Base-by-base conservation (phyloP, 768 basidiomycete genomes). In the Sarcomyxa edulis region DNA sequence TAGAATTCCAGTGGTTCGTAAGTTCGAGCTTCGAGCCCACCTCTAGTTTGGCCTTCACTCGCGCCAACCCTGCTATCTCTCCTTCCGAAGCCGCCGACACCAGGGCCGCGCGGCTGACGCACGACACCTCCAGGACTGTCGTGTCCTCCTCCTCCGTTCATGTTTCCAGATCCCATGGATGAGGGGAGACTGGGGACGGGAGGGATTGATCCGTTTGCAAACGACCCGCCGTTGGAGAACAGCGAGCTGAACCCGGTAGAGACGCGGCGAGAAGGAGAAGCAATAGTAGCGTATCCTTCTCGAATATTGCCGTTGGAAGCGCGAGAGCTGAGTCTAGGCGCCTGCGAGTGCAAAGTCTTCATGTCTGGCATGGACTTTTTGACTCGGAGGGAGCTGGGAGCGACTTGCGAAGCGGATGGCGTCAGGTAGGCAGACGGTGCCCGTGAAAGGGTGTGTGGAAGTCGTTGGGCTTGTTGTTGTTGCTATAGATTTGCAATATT, bases 351-450 rank as follows among this genome's bases (percentile, higher is more conserved):
- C 47, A 91, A 62, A 11, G 84, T 84, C 65, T 89, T 89, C 79
- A 97, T 81, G 61, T 97, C 92, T 3, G 96, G 96, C 96, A 98
- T 98, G 16, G 92, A 95, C 65, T 96, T 96, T 72, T 98, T 98
- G 60, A 84, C 80, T 28, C 94, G 82, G 39, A 97, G 74, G 28
- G 78, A 68, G 32, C 66, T 71, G 48, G 61, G 68, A 48, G 66
- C 65, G 42, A 61, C 64, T 40, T 64, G 70, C 51, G 58, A 56
- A 39, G 65, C 61, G 5, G 74, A 62, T 14, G 82, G 72, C 9
- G 75, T 71, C 16, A 90, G 72, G 55, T 89, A 91, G 7, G 85
- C 80, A 8, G 88, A 88, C 12, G 87, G 86, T 4, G 84, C 81
- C 32, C 89, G 83, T 16, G 84, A 83, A 49, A 90, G 73, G 14